A percentile compares a stretch with the other conserved stretches of the same genome.
phyloP scores from a whole-genome alignment of 2,329 filamentous ascomycete genomes.

The Phyllosticta capitalensis region DNA sequence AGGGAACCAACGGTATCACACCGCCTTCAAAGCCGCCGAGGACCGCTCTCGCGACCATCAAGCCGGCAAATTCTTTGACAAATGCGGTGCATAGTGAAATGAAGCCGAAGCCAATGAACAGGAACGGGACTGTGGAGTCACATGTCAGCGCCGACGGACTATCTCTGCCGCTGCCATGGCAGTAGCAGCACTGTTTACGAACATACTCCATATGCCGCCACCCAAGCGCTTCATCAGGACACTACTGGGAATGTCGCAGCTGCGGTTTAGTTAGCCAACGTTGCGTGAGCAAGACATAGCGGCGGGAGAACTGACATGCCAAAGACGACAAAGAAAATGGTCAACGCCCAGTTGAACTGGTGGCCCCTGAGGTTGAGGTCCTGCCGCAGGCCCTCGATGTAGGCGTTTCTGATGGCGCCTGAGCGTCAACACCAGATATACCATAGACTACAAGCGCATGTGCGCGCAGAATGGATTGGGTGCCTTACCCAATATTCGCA shows the following conservation, averaged over 20 bases:
- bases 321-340: constrained; percentile 51
- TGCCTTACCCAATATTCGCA: constrained; percentile 14
- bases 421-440: not conserved
- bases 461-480: constrained; percentile 42
- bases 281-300: constrained; percentile 25
- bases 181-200: no score
- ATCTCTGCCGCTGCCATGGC: not conserved
- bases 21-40: constrained; percentile 49
- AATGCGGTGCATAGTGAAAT: constrained; percentile 48
- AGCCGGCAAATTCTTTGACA: constrained; percentile 37
- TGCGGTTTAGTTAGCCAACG: constrained; percentile 10
- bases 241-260: constrained; percentile 47
- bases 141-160: not conserved
- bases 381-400: constrained; percentile 43
- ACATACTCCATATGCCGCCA: constrained; percentile 35
- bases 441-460: no score
- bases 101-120: constrained; percentile 47
- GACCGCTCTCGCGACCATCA: constrained; percentile 40
- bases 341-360: constrained; percentile 49
- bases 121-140: constrained; percentile 35
- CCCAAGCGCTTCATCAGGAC: constrained; percentile 46
- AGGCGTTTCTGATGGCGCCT: constrained; percentile 11
- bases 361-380: constrained; percentile 42
- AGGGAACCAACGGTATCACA: constrained; percentile 39
- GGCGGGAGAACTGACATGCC: constrained; percentile 29